These are phyloP conservation scores for Trichoderma parareesei DNA, from an alignment of 495 filamentous ascomycete species.

Conservation along the genomic window DNA sequence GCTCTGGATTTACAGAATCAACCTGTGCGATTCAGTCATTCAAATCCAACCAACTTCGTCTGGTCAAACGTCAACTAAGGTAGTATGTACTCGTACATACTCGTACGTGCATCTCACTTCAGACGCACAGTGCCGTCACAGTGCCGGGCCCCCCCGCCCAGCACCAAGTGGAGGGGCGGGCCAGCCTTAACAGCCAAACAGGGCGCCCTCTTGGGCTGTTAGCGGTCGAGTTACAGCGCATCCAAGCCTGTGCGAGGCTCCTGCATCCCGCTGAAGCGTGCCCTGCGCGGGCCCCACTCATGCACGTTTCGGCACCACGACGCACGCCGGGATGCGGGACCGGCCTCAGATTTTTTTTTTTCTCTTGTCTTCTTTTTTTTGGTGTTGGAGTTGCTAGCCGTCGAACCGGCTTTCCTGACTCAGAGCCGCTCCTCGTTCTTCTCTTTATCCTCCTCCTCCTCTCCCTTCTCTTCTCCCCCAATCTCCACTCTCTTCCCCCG, in stretches of 20 bases:
- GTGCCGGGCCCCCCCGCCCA: background rate
- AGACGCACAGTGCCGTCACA: background rate
- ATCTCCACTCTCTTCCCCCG: background rate
- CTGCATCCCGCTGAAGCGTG: background rate
- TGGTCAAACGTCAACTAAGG: background rate
- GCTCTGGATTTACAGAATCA: too few species aligned
- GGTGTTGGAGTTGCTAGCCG: background rate
- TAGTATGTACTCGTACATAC: too few species aligned
- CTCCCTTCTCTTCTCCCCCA: background rate
- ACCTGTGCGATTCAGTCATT: background rate
- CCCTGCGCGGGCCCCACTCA: background rate
- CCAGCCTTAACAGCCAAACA: background rate
- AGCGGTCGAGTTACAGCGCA: background rate
- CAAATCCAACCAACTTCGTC: background rate
- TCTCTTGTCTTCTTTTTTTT: background rate
- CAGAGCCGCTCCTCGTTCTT: slow-evolving; percentile 12
- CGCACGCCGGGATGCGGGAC: background rate
- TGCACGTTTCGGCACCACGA: slow-evolving; percentile 4
- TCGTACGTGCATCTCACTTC: too few species aligned
- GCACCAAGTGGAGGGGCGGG: slow-evolving; percentile 2
- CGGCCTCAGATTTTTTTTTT: background rate
- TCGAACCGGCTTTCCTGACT: slow-evolving; percentile 11
- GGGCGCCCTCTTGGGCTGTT: background rate
- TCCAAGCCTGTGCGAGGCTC: background rate
- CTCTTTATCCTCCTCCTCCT: slow-evolving; percentile 13